Evolutionary conservation across 345 rosid genomes (phyloP), one percentile per base, ranked within the genome.

Genomic region (Hypericum androsaemum): DNA sequence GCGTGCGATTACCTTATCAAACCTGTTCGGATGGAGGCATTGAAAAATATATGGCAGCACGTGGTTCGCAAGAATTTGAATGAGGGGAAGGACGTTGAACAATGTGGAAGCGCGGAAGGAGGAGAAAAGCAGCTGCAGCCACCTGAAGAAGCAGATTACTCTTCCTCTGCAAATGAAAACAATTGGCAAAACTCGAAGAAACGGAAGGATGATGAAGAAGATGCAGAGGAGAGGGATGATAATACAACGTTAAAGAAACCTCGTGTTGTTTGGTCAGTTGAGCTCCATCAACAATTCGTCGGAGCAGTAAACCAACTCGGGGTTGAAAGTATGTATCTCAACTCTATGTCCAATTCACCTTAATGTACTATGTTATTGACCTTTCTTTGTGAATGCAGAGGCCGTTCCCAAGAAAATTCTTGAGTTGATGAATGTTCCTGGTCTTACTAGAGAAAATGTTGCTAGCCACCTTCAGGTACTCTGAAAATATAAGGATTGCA

Each of bases 201-300:
- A 61, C 57, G 71, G 52, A 67, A 67, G 17, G 89, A 82, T 41
- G 75, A 79, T 60, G 64, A 67, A 46, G 71, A 67, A 12, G 71
- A 61, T 16, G 50, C 12, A 15, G 71, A 62, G 2, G 97, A 86
- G 42, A 80, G 84, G 74, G 96, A 90, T 35, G 98, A 87, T 37
- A 47, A 95, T 0, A 84, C 96, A 17, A 68, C 87, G 0, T 62
- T 84, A 53, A 35, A 67, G 67, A 67, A 67, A 54, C 71, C 67
- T 3, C 52, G 71, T 1, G 71, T 67, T 37, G 71, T 67, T 52
- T 67, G 71, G 71, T 67, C 71, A 14, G 71, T 67, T 16, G 71
- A 67, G 40, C 67, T 67, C 10, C 71, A 67, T 49, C 71, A 67
- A 15, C 67, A 67, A 51, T 67, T 67, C 57, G 67, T 67, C 8